Evolutionary conservation across 225 moss, liverwort and hornwort genomes (phyloP).

Genomic region (Pseudoscleropodium purum): DNA sequence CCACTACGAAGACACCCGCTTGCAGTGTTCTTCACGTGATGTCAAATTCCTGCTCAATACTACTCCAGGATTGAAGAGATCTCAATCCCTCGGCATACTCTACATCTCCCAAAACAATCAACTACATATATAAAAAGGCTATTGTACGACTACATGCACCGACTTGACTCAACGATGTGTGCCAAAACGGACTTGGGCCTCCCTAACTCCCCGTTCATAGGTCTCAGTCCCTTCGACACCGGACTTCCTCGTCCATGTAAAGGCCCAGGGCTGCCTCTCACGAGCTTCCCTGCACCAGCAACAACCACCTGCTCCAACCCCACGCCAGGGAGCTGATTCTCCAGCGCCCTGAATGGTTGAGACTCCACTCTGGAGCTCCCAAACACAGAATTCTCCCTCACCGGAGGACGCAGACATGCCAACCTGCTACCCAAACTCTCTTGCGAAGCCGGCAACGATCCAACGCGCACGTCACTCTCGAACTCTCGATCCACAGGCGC

Average conservation of each 20-base stretch:
- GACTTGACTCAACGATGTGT: slow-evolving; percentile 33
- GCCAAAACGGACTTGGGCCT: slow-evolving; percentile 47
- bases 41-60: not conserved
- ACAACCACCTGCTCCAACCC: slow-evolving; percentile 1
- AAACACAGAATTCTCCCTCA: slow-evolving; percentile 8
- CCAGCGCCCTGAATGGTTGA: slow-evolving; percentile 69
- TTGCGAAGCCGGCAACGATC: slow-evolving; percentile 58
- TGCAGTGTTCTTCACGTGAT: not conserved
- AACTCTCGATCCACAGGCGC: slow-evolving; percentile 71
- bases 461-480: slow-evolving; percentile 59
- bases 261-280: slow-evolving; percentile 10
- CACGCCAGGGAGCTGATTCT: slow-evolving; percentile 47
- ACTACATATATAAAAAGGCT: not conserved
- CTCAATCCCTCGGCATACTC: slow-evolving; percentile 19
- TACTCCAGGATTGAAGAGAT: slow-evolving; percentile 37
- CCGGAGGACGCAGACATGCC: slow-evolving; percentile 68
- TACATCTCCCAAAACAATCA: not conserved
- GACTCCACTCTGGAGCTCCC: slow-evolving; percentile 14
- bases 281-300: slow-evolving; percentile 6
- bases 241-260: slow-evolving; percentile 13
- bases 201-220: slow-evolving; percentile 40
- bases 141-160: slow-evolving; percentile 13
- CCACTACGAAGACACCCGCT: not conserved
- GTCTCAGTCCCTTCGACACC: slow-evolving; percentile 44
- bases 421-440: slow-evolving; percentile 43